Evolutionary conservation across 441 rosid species (phyloP).

Genomic region (Euphorbia celastroides): DNA sequence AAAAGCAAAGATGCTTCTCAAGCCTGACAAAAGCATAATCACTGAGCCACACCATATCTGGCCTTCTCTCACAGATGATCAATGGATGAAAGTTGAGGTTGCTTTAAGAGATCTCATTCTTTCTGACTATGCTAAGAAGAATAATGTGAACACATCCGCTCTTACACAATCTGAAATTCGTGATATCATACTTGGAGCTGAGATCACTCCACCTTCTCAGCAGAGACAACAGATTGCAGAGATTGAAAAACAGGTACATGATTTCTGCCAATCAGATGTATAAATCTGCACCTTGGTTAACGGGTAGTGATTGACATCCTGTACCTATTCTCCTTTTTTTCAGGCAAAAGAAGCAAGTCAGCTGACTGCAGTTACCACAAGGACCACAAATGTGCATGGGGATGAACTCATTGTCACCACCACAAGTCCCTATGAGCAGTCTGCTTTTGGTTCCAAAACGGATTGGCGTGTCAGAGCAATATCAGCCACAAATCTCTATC

Average conservation of each 20-base stretch:
- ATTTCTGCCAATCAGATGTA: background rate
- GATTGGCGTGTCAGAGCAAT: slow-evolving; percentile 99
- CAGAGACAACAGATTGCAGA: slow-evolving; percentile 98
- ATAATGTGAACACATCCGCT: slow-evolving; percentile 97
- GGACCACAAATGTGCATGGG: slow-evolving; percentile 90
- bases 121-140: slow-evolving; percentile 97
- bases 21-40: slow-evolving; percentile 88
- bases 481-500: slow-evolving; percentile 95
- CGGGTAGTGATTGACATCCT: background rate
- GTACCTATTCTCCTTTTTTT: slow-evolving; percentile 11
- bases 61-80: slow-evolving; percentile 96
- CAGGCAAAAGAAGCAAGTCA: slow-evolving; percentile 98
- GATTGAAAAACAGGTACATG: slow-evolving; percentile 90
- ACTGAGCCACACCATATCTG: slow-evolving; percentile 98
- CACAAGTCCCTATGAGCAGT: slow-evolving; percentile 90
- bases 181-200: slow-evolving; percentile 98
- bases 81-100: slow-evolving; percentile 99
- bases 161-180: slow-evolving; percentile 98
- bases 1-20: slow-evolving; percentile 95
- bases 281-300: background rate
- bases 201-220: slow-evolving; percentile 98
- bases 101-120: slow-evolving; percentile 93
- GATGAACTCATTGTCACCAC: slow-evolving; percentile 90
- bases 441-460: slow-evolving; percentile 85
- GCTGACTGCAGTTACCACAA: slow-evolving; percentile 90